Evolutionary conservation across 139 green algal species (phyloP).

Genomic region (Coelastrella sp.): DNA sequence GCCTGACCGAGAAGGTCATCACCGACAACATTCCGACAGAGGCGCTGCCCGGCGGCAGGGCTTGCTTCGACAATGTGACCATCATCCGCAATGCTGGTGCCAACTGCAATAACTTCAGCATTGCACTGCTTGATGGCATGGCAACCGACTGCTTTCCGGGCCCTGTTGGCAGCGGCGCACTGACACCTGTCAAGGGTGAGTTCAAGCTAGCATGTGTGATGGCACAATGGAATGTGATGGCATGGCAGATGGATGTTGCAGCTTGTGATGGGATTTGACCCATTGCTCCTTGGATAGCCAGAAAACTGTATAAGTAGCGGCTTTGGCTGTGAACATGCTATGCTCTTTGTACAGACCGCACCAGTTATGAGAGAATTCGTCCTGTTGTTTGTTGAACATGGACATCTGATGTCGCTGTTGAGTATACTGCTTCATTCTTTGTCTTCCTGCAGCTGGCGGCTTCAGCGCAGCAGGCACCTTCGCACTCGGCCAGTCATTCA

Average conservation of each 20-base stretch:
- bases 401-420: no score
- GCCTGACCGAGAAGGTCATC: background rate
- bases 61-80: constrained; percentile 4
- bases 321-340: no score
- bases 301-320: no score
- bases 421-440: background rate
- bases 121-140: background rate
- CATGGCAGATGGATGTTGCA: no score
- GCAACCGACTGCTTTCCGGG: background rate
- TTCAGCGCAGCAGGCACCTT: background rate
- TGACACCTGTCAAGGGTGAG: background rate
- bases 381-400: no score
- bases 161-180: background rate
- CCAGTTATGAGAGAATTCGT: no score
- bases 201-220: background rate
- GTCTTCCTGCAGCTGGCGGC: background rate
- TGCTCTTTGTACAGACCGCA: no score
- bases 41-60: background rate
- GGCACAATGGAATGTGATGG: no score
- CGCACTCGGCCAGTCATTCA: background rate
- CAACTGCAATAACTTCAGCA: background rate
- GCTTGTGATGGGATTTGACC: no score
- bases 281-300: no score
- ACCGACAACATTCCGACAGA: background rate
- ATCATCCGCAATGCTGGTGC: background rate